These are phyloP conservation scores for Flaveria robusta DNA, from an alignment of 129 eudicot species.

Conservation along the genomic window DNA sequence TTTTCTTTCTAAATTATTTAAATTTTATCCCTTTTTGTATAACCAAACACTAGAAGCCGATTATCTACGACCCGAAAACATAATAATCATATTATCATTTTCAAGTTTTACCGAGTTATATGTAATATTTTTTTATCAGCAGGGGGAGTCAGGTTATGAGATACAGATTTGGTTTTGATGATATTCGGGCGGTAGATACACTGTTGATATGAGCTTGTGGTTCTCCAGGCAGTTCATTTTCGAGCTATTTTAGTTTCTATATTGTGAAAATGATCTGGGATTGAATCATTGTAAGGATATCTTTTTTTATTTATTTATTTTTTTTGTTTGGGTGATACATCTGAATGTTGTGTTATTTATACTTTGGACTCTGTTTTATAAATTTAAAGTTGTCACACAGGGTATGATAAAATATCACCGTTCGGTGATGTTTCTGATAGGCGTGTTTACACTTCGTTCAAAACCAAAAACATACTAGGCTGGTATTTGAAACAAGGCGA, in stretches of 20 bases:
- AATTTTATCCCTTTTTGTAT: background rate
- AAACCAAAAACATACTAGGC: too few species aligned
- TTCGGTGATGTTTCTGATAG: too few species aligned
- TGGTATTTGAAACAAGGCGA: too few species aligned
- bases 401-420: background rate
- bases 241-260: constrained; percentile 11
- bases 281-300: constrained; percentile 5
- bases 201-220: background rate
- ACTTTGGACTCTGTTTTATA: too few species aligned
- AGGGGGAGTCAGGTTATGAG: constrained; percentile 28
- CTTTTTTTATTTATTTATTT: background rate
- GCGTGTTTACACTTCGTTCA: too few species aligned
- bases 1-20: background rate
- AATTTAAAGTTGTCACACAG: background rate
- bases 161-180: constrained; percentile 12
- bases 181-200: background rate
- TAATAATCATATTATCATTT: background rate
- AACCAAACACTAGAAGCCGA: background rate
- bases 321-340: background rate
- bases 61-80: background rate
- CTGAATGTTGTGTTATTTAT: background rate
- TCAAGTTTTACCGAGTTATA: background rate
- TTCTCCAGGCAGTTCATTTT: constrained; percentile 11
- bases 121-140: background rate
- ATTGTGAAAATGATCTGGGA: constrained; percentile 14